Evolutionary conservation across 108 stramenopile species (phyloP).

Genomic region (Ochromonas danica): DNA sequence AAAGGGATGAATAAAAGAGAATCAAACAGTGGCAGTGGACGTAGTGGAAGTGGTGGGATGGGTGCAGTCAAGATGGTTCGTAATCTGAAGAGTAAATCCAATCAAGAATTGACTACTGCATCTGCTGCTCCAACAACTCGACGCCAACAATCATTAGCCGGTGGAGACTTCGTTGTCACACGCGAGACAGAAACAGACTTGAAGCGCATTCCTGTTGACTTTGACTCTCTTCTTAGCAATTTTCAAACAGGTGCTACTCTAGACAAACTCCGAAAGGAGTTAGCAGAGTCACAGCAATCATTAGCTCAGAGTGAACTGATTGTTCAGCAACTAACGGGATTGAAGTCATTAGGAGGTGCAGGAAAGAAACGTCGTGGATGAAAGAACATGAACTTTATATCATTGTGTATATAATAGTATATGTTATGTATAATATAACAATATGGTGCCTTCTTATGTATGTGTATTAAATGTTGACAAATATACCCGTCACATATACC

Average conservation of each 20-base stretch:
- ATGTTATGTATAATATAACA: no score
- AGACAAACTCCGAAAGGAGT: not conserved
- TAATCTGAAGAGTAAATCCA: not conserved
- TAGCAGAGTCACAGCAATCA: not conserved
- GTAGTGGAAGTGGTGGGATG: not conserved
- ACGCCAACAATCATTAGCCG: not conserved
- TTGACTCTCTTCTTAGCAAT: not conserved
- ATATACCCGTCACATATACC: no score
- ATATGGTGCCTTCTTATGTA: no score
- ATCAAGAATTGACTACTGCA: not conserved
- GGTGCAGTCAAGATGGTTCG: not conserved
- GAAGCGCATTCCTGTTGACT: not conserved
- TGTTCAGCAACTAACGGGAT: not conserved
- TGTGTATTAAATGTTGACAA: no score
- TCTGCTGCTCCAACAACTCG: not conserved
- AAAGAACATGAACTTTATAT: no score
- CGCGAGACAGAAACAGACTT: not conserved
- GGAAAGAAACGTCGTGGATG: no score
- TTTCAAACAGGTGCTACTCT: conserved; percentile 18
- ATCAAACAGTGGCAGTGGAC: not conserved
- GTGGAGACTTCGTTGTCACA: not conserved
- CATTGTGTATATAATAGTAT: no score
- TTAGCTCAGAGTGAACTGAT: not conserved
- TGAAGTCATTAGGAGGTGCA: no score
- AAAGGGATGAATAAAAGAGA: no score